Conservation (phyloP, 108 stramenopile species). For the Discostella pseudostelligera region DNA sequence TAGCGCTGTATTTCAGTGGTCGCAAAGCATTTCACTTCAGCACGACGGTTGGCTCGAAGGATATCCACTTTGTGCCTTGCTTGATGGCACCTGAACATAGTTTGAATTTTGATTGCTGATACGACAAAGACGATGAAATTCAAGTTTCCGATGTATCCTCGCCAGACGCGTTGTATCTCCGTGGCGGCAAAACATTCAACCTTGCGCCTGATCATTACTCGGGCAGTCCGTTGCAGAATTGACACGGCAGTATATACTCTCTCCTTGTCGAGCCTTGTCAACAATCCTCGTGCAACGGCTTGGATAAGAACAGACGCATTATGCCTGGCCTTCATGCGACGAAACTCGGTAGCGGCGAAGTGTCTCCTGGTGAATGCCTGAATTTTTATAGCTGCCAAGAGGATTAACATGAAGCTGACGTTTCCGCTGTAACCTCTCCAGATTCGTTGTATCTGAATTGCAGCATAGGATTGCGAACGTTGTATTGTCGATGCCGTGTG, state of each 20-base stretch:
- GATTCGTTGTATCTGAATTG: conserved; percentile 33
- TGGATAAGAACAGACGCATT: background rate
- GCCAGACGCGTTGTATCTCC: conserved; percentile 72
- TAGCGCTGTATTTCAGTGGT: conserved; percentile 41
- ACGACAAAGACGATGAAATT: conserved; percentile 38
- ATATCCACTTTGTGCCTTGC: background rate
- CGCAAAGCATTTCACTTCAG: conserved; percentile 18
- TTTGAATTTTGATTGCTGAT: conserved; percentile 52
- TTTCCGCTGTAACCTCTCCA: conserved; percentile 65
- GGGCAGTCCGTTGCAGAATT: conserved; percentile 1
- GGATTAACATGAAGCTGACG: conserved; percentile 50
- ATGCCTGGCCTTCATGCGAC: conserved; percentile 1
- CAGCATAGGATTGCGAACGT: conserved; percentile 18
- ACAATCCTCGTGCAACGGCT: conserved; percentile 12
- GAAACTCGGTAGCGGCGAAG: conserved; percentile 5
- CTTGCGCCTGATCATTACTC: background rate
- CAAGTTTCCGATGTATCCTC: conserved; percentile 45
- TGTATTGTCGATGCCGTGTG: conserved; percentile 16
- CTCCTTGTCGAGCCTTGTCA: conserved; percentile 1
- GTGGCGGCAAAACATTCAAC: conserved; percentile 57
- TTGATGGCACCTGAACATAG: background rate
- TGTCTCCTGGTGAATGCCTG: conserved; percentile 40
- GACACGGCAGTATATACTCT: conserved; percentile 6
- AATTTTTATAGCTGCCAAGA: conserved; percentile 49
- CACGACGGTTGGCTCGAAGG: background rate